Percentiles rank a stretch among this genome's conserved stretches.
Evolutionary conservation across 2,329 filamentous ascomycete species (phyloP).

Genomic region (Colletotrichum kahawae): DNA sequence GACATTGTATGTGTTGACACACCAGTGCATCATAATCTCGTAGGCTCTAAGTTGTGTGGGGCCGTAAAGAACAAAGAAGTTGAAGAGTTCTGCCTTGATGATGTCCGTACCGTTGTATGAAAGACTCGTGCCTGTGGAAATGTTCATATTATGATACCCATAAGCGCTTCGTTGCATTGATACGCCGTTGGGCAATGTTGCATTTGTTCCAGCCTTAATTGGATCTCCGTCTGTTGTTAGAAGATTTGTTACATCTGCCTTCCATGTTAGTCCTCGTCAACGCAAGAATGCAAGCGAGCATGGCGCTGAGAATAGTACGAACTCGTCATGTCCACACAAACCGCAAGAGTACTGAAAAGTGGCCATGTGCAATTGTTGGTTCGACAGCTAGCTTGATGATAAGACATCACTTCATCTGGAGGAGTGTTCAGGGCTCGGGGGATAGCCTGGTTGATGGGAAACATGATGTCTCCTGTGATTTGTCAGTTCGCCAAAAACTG

Average conservation of each 20-base stretch:
- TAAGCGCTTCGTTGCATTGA: not conserved
- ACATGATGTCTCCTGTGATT: not conserved
- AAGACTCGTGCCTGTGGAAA: not conserved
- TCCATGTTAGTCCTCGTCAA: not conserved
- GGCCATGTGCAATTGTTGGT: conserved; percentile 7
- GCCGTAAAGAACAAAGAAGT: conserved; percentile 2
- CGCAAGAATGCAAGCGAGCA: not conserved
- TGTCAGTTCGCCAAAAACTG: not conserved
- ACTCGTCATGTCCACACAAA: conserved; percentile 7
- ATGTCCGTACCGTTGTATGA: not conserved
- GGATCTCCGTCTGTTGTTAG: not conserved
- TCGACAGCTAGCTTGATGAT: not conserved
- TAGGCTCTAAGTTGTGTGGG: not conserved
- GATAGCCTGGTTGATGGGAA: not conserved
- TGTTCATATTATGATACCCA: not conserved
- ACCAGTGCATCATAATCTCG: conserved; percentile 5
- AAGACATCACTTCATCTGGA: not conserved
- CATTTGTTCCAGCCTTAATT: not conserved
- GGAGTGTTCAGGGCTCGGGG: not conserved
- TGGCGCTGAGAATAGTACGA: not conserved
- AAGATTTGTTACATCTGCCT: not conserved
- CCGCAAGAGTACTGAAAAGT: not conserved
- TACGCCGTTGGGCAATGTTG: not conserved
- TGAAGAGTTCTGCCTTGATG: not conserved
- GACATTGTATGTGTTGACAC: conserved; percentile 2